Conservation (phyloP, 352 stramenopile genomes). For the Thalassiosira exigua region DNA sequence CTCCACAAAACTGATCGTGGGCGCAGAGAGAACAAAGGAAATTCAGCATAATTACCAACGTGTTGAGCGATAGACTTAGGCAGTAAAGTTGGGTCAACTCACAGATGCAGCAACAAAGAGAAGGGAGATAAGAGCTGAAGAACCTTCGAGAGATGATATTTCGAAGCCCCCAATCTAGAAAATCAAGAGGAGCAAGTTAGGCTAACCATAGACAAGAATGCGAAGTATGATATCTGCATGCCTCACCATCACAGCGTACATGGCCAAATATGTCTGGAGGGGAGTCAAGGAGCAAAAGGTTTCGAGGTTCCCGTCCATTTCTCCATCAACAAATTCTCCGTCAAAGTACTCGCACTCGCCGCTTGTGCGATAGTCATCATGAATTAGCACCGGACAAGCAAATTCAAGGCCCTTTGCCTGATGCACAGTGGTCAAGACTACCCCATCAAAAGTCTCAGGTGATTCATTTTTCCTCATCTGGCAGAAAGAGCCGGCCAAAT, state of each 20-base stretch:
- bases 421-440: constrained; percentile 38
- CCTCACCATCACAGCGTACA: constrained; percentile 43
- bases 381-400: constrained; percentile 26
- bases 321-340: constrained; percentile 14
- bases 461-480: constrained; percentile 19
- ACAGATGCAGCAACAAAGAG: constrained; percentile 38
- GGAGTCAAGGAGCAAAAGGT: constrained; percentile 31
- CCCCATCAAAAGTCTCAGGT: constrained; percentile 27
- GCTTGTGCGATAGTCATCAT: constrained; percentile 40
- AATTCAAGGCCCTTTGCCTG: constrained; percentile 54
- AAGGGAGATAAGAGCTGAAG: constrained; percentile 21
- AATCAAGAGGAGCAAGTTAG: not conserved
- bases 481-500: constrained; percentile 17
- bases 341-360: too few species aligned
- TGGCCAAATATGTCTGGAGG: constrained; percentile 33
- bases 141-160: constrained; percentile 5
- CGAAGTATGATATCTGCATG: not conserved
- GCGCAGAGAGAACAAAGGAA: too few species aligned
- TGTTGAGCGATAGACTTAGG: too few species aligned
- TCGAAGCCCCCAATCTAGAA: constrained; percentile 41
- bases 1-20: constrained; percentile 25
- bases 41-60: too few species aligned
- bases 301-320: constrained; percentile 13
- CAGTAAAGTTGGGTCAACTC: not conserved
- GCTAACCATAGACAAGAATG: not conserved